These are phyloP conservation scores for Pochonia chlamydosporia DNA, from an alignment of 2,329 filamentous ascomycete genomes.

Conservation along the genomic window DNA sequence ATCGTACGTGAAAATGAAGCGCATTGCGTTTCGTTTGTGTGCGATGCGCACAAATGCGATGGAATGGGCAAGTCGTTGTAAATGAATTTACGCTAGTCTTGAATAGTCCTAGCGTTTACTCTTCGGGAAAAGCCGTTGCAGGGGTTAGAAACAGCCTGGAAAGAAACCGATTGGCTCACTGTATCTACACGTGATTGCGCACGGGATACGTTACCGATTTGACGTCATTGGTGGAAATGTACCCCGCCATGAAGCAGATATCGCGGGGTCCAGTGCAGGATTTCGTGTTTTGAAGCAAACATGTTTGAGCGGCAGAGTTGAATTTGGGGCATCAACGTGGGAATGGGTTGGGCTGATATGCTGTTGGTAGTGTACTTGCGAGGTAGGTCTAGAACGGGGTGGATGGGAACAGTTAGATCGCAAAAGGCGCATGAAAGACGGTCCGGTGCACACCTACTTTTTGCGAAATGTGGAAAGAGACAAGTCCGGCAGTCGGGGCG, in stretches of 20 bases:
- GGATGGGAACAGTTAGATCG: neutral
- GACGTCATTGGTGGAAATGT: constrained; percentile 2
- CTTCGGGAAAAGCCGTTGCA: constrained; percentile 10
- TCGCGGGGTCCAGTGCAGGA: neutral
- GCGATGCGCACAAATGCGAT: no score
- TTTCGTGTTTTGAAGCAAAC: no score
- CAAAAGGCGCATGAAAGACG: neutral
- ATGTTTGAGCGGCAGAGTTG: no score
- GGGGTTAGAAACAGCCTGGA: constrained; percentile 1
- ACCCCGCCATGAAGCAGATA: neutral
- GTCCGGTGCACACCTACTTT: neutral
- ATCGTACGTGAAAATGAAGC: no score
- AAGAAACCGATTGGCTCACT: constrained; percentile 8
- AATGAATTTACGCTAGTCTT: neutral
- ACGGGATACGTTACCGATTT: neutral
- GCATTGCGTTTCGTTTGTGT: no score
- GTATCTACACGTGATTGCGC: constrained; percentile 4
- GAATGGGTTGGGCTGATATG: neutral
- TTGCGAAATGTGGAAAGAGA: no score
- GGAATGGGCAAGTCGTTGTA: no score
- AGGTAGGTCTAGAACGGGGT: neutral
- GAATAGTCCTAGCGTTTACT: neutral
- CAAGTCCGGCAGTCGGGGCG: neutral
- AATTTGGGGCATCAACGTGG: constrained; percentile 7
- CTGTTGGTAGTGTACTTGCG: neutral